Base-by-base conservation (phyloP, 805 yeast genomes). In the Candida hispaniensis region DNA sequence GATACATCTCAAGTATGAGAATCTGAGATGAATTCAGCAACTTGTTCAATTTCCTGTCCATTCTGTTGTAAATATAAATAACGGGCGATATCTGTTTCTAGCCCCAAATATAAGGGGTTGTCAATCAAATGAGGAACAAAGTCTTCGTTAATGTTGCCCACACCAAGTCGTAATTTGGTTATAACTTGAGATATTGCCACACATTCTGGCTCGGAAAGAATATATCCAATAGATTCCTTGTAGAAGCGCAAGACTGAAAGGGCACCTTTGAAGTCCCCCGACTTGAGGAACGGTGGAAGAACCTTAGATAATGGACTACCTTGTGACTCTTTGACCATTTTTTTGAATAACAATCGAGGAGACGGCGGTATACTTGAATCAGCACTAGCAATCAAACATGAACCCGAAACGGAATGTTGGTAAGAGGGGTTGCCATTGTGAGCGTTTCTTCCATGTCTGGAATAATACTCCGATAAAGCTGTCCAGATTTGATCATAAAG, bases 61-160 rank as follows among this genome's bases (percentile, higher is more conserved):
- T n/a, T n/a, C n/a, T n/a, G n/a, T n/a, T n/a, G n/a, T n/a, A n/a
- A n/a, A n/a, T n/a, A n/a, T n/a, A n/a, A n/a, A 12, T 21, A 30
- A 9, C 15, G 2, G 6, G 11, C 22, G 14, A 30, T 8, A 11
- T 30, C 34, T 5, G 22, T 13, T 21, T 32, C 36, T 11, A 32
- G 36, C 6, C 36, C 36, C 36, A 32, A 23, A 18, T 23, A 32
- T 1, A 32, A 23, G 9, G 36, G 36, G 14, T 32, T 16, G n/a
- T 32, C 36, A 14, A 23, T 28, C 36, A 32, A 23, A 6, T 14
- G 22, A 5, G 34, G 34, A 16, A 26, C 26, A 8, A 12, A 16
- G 4, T 16, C 2, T 8, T 30, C 34, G 12, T 10, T 12, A 3
- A n/a, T n/a, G 5, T 8, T 18, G 20, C 12, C 12, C 16, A 14